Base-by-base conservation (phyloP, 2,329 filamentous ascomycete species). In the Penicillium sp. region DNA sequence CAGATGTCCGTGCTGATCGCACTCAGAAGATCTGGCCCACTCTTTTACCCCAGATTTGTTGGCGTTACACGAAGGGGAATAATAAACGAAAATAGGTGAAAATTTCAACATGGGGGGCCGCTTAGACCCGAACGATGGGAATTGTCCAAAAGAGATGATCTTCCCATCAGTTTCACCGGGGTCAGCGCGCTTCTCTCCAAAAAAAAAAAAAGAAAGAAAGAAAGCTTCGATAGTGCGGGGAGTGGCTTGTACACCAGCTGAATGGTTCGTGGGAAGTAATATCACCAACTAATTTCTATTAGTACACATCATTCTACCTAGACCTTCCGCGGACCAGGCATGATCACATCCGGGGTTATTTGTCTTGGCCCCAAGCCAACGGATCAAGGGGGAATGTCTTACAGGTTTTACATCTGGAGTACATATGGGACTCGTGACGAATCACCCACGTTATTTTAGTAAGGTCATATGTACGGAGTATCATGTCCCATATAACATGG, bases 1-100 rank as follows among this genome's bases (percentile, higher is more conserved):
- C 65, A 61, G 66, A 68, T 65, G 64, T 68, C 66, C 59, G 64
- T 67, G 64, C 66, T 64, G 61, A 44, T 60, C n/a, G 52, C 27
- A 58, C 45, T 44, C 49, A 63, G 55, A 60, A 49, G 65, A 67
- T 67, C 65, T 61, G 65, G 65, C 64, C 66, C 66, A 68, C 65
- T 61, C 21, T 55, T 55, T 56, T 68, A 66, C 66, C 66, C 66
- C 66, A 63, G 66, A 68, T 67, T 45, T 63, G 58, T 60, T 41
- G 53, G 53, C 47, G 57, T 61, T 47, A 36, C 49, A 61, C 55
- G 56, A 60, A 61, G 39, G 55, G 53, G n/a, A 42, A 48, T 19
- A 19, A 54, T 21, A 44, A 29, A 44, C 45, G 29, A 43, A 33
- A 33, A n/a, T 35, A 15, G 8, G 9, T 31, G 33, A 38, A 51